Conservation (phyloP, 2,329 filamentous ascomycete species). For the Aspergillus texensis region DNA sequence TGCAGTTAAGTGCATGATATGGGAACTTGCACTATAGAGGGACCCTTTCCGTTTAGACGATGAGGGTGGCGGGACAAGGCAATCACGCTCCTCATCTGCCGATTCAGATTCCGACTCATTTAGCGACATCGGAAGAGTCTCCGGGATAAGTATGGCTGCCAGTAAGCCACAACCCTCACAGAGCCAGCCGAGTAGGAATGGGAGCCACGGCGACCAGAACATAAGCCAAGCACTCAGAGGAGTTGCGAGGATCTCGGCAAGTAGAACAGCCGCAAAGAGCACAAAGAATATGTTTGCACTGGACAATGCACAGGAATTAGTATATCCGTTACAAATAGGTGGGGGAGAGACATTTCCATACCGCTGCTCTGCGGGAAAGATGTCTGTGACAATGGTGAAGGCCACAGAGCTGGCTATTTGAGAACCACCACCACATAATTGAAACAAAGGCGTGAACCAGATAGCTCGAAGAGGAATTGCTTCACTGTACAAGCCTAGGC, state of each 20-base stretch:
- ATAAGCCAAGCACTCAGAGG: slow-evolving; percentile 18
- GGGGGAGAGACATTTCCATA: background rate
- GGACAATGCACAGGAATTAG: background rate
- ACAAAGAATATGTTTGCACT: slow-evolving; percentile 15
- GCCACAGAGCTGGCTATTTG: slow-evolving; percentile 13
- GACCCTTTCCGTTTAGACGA: background rate
- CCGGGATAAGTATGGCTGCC: slow-evolving; percentile 9
- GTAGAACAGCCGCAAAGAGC: slow-evolving; percentile 6
- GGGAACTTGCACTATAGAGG: background rate
- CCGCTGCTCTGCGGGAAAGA: slow-evolving; percentile 14
- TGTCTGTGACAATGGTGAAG: slow-evolving; percentile 15
- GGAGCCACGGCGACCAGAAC: slow-evolving; percentile 11
- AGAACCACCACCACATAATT: slow-evolving; percentile 17
- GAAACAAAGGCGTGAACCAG: slow-evolving; percentile 19
- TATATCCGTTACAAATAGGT: background rate
- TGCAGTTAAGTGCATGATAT: slow-evolving; percentile 3
- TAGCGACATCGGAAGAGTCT: slow-evolving; percentile 10
- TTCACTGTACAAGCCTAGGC: slow-evolving; percentile 10
- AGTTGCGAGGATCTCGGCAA: slow-evolving; percentile 14
- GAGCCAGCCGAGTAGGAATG: slow-evolving; percentile 10
- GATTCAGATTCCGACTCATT: background rate
- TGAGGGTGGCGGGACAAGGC: background rate
- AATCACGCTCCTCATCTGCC: background rate
- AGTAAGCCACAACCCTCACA: slow-evolving; percentile 9
- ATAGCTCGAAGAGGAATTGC: slow-evolving; percentile 12